Evolutionary conservation across 1,139 yeast species (phyloP), one percentile per base, ranked within the genome.

Genomic region (Suhomyces choctaworum): DNA sequence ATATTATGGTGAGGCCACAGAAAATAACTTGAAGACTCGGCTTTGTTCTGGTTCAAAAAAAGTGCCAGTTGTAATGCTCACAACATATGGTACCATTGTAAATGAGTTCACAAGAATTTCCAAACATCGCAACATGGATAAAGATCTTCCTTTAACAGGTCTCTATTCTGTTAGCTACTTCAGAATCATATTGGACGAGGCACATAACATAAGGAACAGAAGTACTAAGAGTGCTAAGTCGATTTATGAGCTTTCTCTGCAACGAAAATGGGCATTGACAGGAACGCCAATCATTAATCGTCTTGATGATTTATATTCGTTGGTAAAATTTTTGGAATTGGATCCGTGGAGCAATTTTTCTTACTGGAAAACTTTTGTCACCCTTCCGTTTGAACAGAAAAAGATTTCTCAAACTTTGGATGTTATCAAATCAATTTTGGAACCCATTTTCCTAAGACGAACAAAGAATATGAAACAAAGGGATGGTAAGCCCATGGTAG

Each of bases 241-340:
- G 0, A 74, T 90, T 8, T 80, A 77, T 56, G 83, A 77, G 25
- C 55, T 92, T 15, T 54, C 64, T 10, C 80, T 87, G 51, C 70
- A 71, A 27, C 69, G 95, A 33, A 79, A 78, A 45, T 92, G 98
- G 98, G 73, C 84, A 2, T 64, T 92, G 29, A 89, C 97, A 0
- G 98, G 98, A 10, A 92, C 98, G 0, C 97, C 98, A 0, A 87
- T 92, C 31, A 85, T 90, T 32, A 92, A 92, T 58, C 66, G 90
- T 42, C 67, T 92, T 7, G 96, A 92, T 55, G 98, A 92, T 58
- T 62, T 92, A 32, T 92, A 76, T 53, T 82, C 96, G 3, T 62
- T 89, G 33, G 77, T 89, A 12, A 81, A 80, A 50, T 92, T 83
- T 50, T 63, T 92, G 29, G 73, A 79, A 29, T 63, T 90, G 9